A percentile compares a stretch with the other conserved stretches of the same genome.
Conservation (phyloP, 371 early-diverging fungal species). For the Lichtheimia ramosa region DNA sequence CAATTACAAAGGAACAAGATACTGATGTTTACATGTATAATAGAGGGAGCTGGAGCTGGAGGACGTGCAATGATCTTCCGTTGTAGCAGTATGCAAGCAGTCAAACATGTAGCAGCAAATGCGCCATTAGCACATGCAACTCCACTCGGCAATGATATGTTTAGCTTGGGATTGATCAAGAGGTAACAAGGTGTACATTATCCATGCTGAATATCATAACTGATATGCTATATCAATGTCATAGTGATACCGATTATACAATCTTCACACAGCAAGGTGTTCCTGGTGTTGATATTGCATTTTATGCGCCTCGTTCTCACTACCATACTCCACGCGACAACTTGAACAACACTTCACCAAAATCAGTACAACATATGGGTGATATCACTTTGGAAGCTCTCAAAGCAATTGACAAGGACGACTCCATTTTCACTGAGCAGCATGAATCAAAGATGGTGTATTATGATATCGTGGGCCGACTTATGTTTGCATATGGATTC, state of each 20-base stretch:
- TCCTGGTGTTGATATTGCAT: slow-evolving; percentile 79
- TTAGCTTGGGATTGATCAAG: slow-evolving; percentile 61
- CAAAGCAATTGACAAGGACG: slow-evolving; percentile 36
- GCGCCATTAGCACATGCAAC: slow-evolving; percentile 34
- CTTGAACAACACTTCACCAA: slow-evolving; percentile 48
- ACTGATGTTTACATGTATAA: no score
- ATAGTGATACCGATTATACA: slow-evolving; percentile 71
- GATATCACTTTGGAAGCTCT: slow-evolving; percentile 43
- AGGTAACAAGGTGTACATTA: slow-evolving; percentile 32
- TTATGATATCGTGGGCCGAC: slow-evolving; percentile 54
- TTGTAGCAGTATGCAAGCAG: slow-evolving; percentile 52
- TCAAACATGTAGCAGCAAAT: slow-evolving; percentile 37
- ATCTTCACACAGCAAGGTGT: slow-evolving; percentile 57
- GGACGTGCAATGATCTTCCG: slow-evolving; percentile 75
- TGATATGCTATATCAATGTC: neutral
- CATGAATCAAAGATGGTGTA: slow-evolving; percentile 41
- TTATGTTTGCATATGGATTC: slow-evolving; percentile 52
- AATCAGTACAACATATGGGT: slow-evolving; percentile 65
- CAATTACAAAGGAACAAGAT: neutral
- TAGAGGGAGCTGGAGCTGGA: slow-evolving; percentile 81
- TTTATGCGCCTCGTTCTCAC: slow-evolving; percentile 65
- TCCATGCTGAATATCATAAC: neutral
- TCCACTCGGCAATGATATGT: slow-evolving; percentile 70
- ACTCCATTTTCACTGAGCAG: slow-evolving; percentile 30
- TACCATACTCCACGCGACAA: slow-evolving; percentile 73